Percentiles rank a stretch among this genome's conserved stretches.
These are phyloP conservation scores for Saccharomyces hybrid DNA, from an alignment of 1,139 yeast genomes.

Conservation along the genomic window DNA sequence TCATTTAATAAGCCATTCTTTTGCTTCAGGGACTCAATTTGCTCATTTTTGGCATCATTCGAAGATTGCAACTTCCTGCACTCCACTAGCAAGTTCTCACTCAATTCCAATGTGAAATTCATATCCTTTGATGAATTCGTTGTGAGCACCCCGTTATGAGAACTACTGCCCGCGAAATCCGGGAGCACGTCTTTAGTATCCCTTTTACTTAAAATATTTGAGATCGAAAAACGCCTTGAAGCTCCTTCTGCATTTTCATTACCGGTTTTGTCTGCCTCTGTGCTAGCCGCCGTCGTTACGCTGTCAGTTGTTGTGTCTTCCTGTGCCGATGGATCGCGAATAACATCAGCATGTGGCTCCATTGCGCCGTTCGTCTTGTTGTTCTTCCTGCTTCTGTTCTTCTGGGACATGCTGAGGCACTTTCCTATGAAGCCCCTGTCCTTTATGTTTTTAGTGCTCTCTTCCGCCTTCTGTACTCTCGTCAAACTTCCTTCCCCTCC, in stretches of 20 bases:
- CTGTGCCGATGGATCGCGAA: not conserved
- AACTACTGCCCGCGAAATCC: slow-evolving; percentile 22
- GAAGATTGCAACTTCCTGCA: slow-evolving; percentile 73
- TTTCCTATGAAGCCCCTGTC: not conserved
- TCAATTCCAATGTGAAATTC: slow-evolving; percentile 73
- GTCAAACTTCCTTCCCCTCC: not conserved
- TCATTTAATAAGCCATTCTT: slow-evolving; percentile 32
- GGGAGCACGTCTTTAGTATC: slow-evolving; percentile 31
- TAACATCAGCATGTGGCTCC: not conserved
- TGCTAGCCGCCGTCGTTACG: not conserved
- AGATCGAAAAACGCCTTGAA: slow-evolving; percentile 21
- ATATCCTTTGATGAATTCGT: slow-evolving; percentile 39
- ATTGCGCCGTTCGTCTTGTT: not conserved
- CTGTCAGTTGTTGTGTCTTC: not conserved
- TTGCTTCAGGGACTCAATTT: slow-evolving; percentile 38
- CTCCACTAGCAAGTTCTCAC: slow-evolving; percentile 70
- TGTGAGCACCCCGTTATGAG: slow-evolving; percentile 18
- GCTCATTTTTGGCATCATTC: slow-evolving; percentile 45
- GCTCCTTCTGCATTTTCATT: slow-evolving; percentile 9
- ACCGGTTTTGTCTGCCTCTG: slow-evolving; percentile 5
- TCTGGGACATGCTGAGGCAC: not conserved
- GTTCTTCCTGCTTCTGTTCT: not conserved
- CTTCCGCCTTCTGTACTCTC: not conserved
- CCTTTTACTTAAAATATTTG: slow-evolving; percentile 27
- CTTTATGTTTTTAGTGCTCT: not conserved